These are phyloP conservation scores for Patellaria atrata DNA, from an alignment of 495 filamentous ascomycete species.

Conservation along the genomic window DNA sequence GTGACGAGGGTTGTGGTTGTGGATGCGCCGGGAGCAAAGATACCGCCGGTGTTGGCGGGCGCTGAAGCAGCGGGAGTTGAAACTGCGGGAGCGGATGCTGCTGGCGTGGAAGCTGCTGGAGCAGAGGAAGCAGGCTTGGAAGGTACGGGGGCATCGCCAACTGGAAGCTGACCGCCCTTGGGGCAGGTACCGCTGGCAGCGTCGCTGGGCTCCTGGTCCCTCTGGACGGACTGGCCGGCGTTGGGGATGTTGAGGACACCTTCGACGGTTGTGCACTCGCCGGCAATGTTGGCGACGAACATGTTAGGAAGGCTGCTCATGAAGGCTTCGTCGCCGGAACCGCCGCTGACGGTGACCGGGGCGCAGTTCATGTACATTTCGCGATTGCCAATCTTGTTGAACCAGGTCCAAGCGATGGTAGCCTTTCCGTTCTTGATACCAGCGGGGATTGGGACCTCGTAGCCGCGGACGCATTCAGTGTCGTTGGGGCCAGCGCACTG, in stretches of 20 bases:
- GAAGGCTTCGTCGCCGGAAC: conserved; percentile 29
- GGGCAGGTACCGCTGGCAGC: conserved; percentile 2
- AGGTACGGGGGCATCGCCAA: neutral
- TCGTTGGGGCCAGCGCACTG: conserved; percentile 1
- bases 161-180: conserved; percentile 12
- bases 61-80: neutral
- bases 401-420: conserved; percentile 75
- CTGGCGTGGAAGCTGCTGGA: conserved; percentile 5
- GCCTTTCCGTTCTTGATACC: conserved; percentile 45
- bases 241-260: conserved; percentile 35
- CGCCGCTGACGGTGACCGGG: conserved; percentile 48
- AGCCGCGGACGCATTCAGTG: conserved; percentile 23
- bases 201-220: too few relatives aligned
- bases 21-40: conserved; percentile 18
- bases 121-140: conserved; percentile 2
- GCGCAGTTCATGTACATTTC: conserved; percentile 97
- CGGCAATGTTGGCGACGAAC: conserved; percentile 60
- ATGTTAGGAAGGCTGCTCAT: conserved; percentile 56
- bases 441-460: conserved; percentile 43
- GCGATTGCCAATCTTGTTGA: conserved; percentile 76
- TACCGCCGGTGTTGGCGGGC: conserved; percentile 7
- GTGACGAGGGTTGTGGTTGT: conserved; percentile 7
- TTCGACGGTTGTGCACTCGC: conserved; percentile 37
- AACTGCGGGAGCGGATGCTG: conserved; percentile 2
- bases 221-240: conserved; percentile 40